phyloP scores from a whole-genome alignment of 2,329 filamentous ascomycete genomes.

The Alternaria novae-zelandiae region DNA sequence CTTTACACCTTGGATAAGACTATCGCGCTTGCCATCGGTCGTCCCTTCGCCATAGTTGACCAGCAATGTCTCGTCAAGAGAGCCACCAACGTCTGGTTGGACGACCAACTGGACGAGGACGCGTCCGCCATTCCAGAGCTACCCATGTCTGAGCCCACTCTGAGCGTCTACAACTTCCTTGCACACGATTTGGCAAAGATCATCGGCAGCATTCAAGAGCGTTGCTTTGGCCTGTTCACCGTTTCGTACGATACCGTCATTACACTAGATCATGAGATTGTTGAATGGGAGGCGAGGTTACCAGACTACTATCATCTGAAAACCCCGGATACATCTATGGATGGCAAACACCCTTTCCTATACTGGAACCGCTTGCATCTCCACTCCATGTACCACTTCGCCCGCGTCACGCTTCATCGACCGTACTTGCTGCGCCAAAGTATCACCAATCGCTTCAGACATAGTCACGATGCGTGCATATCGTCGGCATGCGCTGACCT shows the following conservation, averaged over 20 bases:
- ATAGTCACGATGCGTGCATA: conserved; percentile 52
- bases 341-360: conserved; percentile 38
- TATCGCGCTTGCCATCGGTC: conserved; percentile 51
- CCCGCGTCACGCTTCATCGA: conserved; percentile 50
- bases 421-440: conserved; percentile 50
- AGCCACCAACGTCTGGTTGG: conserved; percentile 50
- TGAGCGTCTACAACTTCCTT: conserved; percentile 41
- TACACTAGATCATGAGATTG: conserved; percentile 43
- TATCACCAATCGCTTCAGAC: conserved; percentile 50
- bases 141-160: conserved; percentile 43
- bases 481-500: conserved; percentile 52
- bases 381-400: conserved; percentile 51
- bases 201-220: conserved; percentile 50
- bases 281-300: conserved; percentile 41
- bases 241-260: conserved; percentile 50
- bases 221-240: conserved; percentile 47
- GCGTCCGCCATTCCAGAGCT: conserved; percentile 25
- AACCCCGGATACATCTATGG: conserved; percentile 41
- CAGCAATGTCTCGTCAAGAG: conserved; percentile 49
- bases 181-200: conserved; percentile 46
- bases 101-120: conserved; percentile 44
- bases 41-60: conserved; percentile 50
- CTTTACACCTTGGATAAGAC: conserved; percentile 51
- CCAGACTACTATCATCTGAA: conserved; percentile 47
- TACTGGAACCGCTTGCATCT: conserved; percentile 50